phyloP scores from a whole-genome alignment of 768 basidiomycete genomes.

The Tricholomella constricta region DNA sequence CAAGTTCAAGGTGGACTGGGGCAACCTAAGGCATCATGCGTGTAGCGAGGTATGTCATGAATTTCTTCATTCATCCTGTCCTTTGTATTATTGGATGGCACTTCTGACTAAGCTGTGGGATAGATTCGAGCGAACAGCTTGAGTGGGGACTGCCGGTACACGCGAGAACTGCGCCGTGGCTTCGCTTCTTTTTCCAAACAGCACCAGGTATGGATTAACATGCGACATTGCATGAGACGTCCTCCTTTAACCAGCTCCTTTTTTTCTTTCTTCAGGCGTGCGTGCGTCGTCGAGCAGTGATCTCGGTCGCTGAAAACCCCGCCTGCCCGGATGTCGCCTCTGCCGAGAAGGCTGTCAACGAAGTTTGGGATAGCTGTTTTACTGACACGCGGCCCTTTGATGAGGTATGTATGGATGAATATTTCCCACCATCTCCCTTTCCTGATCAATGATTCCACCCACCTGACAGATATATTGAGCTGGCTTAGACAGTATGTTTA shows the following conservation, averaged over 20 bases:
- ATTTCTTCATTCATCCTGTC: background rate
- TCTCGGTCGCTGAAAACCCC: conserved; percentile 82
- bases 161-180: conserved; percentile 78
- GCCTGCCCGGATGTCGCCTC: conserved; percentile 72
- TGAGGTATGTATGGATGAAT: conserved; percentile 67
- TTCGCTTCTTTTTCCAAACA: conserved; percentile 86
- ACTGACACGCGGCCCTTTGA: conserved; percentile 96
- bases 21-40: conserved; percentile 88
- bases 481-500: background rate
- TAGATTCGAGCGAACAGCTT: conserved; percentile 96
- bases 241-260: background rate
- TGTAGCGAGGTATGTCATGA: conserved; percentile 85
- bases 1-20: conserved; percentile 93
- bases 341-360: conserved; percentile 90
- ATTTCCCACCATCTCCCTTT: background rate
- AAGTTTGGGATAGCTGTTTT: conserved; percentile 97
- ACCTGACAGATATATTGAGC: conserved; percentile 21
- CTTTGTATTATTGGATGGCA: background rate
- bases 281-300: conserved; percentile 82
- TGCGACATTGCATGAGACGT: conserved; percentile 5
- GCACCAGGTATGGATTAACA: conserved; percentile 72
- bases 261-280: conserved; percentile 60
- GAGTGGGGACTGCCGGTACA: conserved; percentile 90
- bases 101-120: background rate
- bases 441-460: background rate